Evolutionary conservation across 495 filamentous ascomycete species (phyloP), one percentile per base, ranked within the genome.

Genomic region (Poronia punctata): DNA sequence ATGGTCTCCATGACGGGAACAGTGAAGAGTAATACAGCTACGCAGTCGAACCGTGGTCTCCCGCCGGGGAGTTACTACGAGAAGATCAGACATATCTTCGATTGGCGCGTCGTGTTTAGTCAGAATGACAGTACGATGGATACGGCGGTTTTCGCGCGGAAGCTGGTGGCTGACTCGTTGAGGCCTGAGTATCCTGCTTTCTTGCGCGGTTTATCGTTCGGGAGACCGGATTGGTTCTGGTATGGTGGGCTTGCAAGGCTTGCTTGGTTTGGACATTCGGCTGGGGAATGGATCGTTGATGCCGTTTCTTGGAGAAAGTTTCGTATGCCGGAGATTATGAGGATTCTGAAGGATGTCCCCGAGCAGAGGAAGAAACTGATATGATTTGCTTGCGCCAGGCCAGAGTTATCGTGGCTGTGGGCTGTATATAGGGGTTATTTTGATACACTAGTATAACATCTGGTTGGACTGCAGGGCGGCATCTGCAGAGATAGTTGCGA

Each of bases 1-100:
- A 45, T 73, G 57, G 66, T 67, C 1, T 61, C 72, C 48, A 64
- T 72, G 62, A 64, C 67, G 1, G 72, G 72, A 15, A 70, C 66
- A 18, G 64, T 75, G n/a, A 61, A 50, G 23, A 66, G 61, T 35
- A 64, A 68, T 42, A 70, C 66, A 22, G 60, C 65, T 5, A 57
- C 48, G 48, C 53, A 60, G 23, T 41, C 44, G 14, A 60, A 63
- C 37, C 67, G 63, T 38, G 39, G 40, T 7, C 40, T 71, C 35
- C 69, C 69, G 0, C 43, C 48, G 22, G 49, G 50, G 20, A 69
- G 65, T 35, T 59, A 70, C 12, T 73, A 71, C 52, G 46, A 45
- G 49, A 54, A 57, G 7, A 57, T 61, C 11, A 48, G 44, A 30
- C 57, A 62, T 4, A 29, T 70, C 17, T 71, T 71, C 45, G 56